These are phyloP conservation scores for Xylaria acuta DNA, from an alignment of 495 filamentous ascomycete species.

Conservation along the genomic window DNA sequence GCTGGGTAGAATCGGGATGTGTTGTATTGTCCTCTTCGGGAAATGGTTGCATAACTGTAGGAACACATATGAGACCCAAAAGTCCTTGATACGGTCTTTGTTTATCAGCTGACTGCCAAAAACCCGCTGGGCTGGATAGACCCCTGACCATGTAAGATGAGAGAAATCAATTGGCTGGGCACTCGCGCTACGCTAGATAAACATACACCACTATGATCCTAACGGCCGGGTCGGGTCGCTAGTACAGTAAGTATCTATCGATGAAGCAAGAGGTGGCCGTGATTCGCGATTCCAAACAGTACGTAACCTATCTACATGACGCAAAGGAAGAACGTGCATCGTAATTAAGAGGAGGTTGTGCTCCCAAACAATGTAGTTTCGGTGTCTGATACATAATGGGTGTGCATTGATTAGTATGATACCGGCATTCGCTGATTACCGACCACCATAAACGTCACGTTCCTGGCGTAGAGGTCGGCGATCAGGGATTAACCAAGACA, in stretches of 20 bases:
- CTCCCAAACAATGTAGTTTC: not conserved
- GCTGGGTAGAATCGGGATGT: not conserved
- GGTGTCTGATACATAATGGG: not conserved
- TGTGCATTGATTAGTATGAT: not conserved
- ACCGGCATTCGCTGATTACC: slow-evolving; percentile 2
- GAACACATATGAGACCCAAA: slow-evolving; percentile 4
- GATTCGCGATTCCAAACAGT: not conserved
- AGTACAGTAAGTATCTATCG: not conserved
- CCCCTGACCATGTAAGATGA: slow-evolving; percentile 21
- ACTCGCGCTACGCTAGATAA: not conserved
- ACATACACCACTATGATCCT: slow-evolving; percentile 6
- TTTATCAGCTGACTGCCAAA: slow-evolving; percentile 19
- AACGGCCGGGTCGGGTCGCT: slow-evolving; percentile 22
- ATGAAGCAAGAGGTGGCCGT: not conserved
- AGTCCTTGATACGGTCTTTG: slow-evolving; percentile 21
- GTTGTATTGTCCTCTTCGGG: slow-evolving; percentile 15
- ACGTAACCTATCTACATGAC: not conserved
- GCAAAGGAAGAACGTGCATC: not conserved
- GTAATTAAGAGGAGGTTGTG: not conserved
- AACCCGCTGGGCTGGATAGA: slow-evolving; percentile 26
- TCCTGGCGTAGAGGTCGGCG: slow-evolving; percentile 14
- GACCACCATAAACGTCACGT: not conserved
- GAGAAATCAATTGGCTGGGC: slow-evolving; percentile 14
- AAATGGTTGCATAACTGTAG: slow-evolving; percentile 5
- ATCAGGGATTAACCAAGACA: not conserved